Conservation (phyloP, 805 yeast species). For the Grigorovia humatica region DNA sequence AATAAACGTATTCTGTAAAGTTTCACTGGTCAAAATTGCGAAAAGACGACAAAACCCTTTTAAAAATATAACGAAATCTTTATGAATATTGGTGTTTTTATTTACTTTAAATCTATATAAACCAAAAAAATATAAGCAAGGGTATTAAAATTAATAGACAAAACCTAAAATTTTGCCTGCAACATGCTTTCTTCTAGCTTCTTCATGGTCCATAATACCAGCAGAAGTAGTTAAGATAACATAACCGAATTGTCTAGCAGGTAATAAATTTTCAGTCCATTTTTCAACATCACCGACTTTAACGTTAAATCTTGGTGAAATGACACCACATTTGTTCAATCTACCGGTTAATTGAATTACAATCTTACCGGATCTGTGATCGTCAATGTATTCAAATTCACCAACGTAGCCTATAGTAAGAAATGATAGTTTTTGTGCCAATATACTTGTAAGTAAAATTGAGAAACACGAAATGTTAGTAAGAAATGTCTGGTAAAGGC, state of each 20-base stretch:
- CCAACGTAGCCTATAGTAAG: slow-evolving; percentile 59
- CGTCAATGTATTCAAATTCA: slow-evolving; percentile 96
- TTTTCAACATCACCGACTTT: slow-evolving; percentile 90
- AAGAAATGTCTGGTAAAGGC: not conserved
- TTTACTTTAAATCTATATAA: not conserved
- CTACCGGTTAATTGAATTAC: slow-evolving; percentile 96
- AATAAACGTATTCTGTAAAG: too few relatives aligned
- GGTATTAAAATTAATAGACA: slow-evolving; percentile 53
- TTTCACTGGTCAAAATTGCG: too few relatives aligned
- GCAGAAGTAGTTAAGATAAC: slow-evolving; percentile 97
- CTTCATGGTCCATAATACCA: slow-evolving; percentile 99
- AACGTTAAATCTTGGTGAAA: slow-evolving; percentile 96
- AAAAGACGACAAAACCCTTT: too few relatives aligned
- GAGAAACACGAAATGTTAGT: not conserved
- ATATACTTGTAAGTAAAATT: not conserved
- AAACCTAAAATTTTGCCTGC: slow-evolving; percentile 97
- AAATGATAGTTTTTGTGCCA: not conserved
- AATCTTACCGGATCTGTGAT: slow-evolving; percentile 97
- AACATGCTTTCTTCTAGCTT: slow-evolving; percentile 99
- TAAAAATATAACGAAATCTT: not conserved
- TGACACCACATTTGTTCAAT: slow-evolving; percentile 97
- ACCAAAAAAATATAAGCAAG: not conserved
- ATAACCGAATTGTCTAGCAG: slow-evolving; percentile 98
- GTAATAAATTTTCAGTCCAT: slow-evolving; percentile 96
- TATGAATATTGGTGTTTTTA: not conserved